Percentiles rank a stretch among this genome's conserved stretches.
phyloP scores from a whole-genome alignment of 2,329 filamentous ascomycete genomes.

The Aspergillus candidus region DNA sequence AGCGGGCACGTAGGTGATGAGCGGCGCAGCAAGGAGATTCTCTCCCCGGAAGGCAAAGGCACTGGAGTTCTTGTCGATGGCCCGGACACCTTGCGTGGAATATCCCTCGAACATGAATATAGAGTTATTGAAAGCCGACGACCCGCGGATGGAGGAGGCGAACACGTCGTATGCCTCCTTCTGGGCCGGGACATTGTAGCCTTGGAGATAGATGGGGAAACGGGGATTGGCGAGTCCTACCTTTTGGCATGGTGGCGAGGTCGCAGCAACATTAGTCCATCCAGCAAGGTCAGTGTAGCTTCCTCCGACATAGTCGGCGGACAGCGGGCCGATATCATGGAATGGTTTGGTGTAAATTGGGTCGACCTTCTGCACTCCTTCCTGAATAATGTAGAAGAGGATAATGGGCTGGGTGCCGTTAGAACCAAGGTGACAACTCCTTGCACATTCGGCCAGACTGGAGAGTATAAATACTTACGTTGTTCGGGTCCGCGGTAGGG shows the following conservation, averaged over 20 bases:
- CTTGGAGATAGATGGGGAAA: conserved; percentile 42
- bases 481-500: conserved; percentile 19
- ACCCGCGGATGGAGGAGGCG: conserved; percentile 24
- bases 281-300: conserved; percentile 42
- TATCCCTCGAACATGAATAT: conserved; percentile 56
- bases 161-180: conserved; percentile 35
- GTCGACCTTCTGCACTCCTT: conserved; percentile 37
- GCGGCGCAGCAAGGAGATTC: conserved; percentile 35
- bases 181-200: conserved; percentile 36
- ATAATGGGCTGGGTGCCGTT: conserved; percentile 20
- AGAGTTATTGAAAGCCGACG: conserved; percentile 32
- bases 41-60: conserved; percentile 45
- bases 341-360: conserved; percentile 41
- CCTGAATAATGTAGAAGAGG: conserved; percentile 27
- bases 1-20: conserved; percentile 26
- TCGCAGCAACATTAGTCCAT: conserved; percentile 39
- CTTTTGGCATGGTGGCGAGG: conserved; percentile 40
- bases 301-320: conserved; percentile 28
- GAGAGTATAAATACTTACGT: conserved; percentile 9
- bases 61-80: conserved; percentile 29
- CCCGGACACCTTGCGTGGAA: conserved; percentile 41
- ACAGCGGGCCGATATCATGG: conserved; percentile 36
- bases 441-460: too few species aligned
- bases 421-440: not conserved
- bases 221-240: conserved; percentile 35